Conservation (phyloP, 371 early-diverging fungal species). For the Mortierella sp. region DNA sequence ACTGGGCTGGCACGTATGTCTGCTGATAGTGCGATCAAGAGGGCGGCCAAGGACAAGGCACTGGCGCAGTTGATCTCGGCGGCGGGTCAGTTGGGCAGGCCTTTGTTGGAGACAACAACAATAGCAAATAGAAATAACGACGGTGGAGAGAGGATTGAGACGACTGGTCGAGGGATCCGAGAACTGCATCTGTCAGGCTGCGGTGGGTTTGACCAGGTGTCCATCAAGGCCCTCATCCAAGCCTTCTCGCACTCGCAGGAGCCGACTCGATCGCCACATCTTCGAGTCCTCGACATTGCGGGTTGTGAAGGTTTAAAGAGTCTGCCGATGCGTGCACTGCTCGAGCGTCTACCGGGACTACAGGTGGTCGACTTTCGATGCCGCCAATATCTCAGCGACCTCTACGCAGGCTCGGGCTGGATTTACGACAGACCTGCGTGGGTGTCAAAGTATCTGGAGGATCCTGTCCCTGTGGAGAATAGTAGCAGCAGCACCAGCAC, state of each 20-base stretch:
- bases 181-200: not conserved
- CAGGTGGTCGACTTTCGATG: conserved; percentile 1
- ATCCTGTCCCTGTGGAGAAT: too few relatives aligned
- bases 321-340: not conserved
- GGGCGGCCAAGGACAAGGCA: not conserved
- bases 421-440: not conserved
- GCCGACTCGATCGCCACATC: not conserved
- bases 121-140: not conserved
- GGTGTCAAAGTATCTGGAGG: too few relatives aligned
- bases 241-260: not conserved
- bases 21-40: not conserved
- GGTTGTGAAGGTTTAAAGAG: not conserved
- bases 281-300: not conserved
- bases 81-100: not conserved
- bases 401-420: not conserved
- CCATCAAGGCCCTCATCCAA: not conserved
- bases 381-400: not conserved
- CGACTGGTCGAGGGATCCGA: not conserved
- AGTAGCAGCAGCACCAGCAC: too few relatives aligned
- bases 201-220: not conserved
- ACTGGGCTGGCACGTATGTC: not conserved
- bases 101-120: not conserved
- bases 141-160: not conserved
- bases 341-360: not conserved
- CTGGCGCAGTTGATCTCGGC: not conserved